Conservation (phyloP, 2,329 filamentous ascomycete genomes). For the Polychaeton citri region DNA sequence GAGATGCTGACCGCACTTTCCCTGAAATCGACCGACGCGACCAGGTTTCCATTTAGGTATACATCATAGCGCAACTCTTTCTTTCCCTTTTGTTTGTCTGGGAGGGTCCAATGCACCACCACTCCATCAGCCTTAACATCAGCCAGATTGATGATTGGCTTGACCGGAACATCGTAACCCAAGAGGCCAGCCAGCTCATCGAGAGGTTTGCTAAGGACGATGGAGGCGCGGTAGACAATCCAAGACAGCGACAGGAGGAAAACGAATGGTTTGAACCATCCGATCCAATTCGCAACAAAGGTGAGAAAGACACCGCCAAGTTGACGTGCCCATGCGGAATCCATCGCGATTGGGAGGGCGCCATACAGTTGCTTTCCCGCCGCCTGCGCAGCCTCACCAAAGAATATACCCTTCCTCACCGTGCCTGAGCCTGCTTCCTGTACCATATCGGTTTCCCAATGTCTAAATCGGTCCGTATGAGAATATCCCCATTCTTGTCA, state of each 20-base stretch:
- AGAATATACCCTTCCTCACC: neutral
- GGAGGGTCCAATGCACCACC: constrained; percentile 73
- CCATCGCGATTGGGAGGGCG: neutral
- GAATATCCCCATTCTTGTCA: too few species aligned
- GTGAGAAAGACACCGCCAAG: neutral
- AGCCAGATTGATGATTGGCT: constrained; percentile 79
- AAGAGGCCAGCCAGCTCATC: constrained; percentile 81
- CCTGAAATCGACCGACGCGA: constrained; percentile 69
- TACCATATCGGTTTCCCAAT: neutral
- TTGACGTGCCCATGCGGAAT: neutral
- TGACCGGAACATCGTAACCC: constrained; percentile 82
- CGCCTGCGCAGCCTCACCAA: neutral
- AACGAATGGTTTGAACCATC: constrained; percentile 10
- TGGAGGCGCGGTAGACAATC: constrained; percentile 69
- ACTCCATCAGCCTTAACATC: constrained; percentile 79
- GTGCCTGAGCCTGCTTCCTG: neutral
- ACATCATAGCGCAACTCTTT: constrained; percentile 79
- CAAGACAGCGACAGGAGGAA: constrained; percentile 8
- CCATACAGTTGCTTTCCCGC: neutral
- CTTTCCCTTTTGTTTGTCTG: constrained; percentile 30
- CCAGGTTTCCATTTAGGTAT: constrained; percentile 70
- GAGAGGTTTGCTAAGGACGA: constrained; percentile 81
- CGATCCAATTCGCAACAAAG: neutral
- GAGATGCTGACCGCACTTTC: constrained; percentile 87
- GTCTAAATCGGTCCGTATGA: too few species aligned